Percentiles rank a stretch among this genome's conserved stretches.
Conservation (phyloP, 108 stramenopile genomes). For the Stephanodiscus minutulus region DNA sequence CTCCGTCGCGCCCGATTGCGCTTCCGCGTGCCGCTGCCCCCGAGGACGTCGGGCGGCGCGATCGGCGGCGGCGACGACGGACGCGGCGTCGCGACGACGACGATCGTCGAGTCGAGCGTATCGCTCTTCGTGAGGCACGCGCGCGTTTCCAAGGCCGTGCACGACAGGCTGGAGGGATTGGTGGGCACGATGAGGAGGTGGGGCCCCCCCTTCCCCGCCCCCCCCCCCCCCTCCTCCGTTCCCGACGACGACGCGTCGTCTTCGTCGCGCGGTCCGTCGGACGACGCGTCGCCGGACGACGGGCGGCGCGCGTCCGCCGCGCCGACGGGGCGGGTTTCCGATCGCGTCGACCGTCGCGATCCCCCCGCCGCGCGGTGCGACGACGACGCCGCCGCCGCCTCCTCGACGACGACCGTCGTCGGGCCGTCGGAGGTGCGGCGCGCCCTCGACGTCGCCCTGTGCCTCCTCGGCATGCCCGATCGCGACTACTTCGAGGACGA, state of each 20-base stretch:
- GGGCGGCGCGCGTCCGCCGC: too few relatives aligned
- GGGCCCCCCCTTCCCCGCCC: background rate
- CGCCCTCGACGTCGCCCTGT: conserved; percentile 29
- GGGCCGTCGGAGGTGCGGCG: conserved; percentile 13
- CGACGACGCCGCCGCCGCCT: background rate
- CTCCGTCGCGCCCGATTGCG: conserved; percentile 20
- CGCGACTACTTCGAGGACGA: conserved; percentile 21
- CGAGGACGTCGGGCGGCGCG: background rate
- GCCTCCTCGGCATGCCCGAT: conserved; percentile 16
- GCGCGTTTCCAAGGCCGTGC: conserved; percentile 15
- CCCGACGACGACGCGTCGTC: too few relatives aligned
- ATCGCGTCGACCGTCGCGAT: too few relatives aligned
- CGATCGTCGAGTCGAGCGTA: conserved; percentile 16
- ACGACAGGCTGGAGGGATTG: conserved; percentile 17
- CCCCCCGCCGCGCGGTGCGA: too few relatives aligned
- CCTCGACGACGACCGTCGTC: background rate
- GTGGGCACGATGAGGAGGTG: conserved; percentile 9
- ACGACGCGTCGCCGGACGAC: too few relatives aligned
- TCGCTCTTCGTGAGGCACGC: conserved; percentile 30
- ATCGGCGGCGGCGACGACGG: too few relatives aligned
- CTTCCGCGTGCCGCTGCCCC: conserved; percentile 18
- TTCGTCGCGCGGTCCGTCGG: too few relatives aligned
- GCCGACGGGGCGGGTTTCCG: too few relatives aligned
- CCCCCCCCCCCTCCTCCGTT: too few relatives aligned
- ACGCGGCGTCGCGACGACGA: too few relatives aligned